These are phyloP conservation scores for Phytopythium boreale DNA, from an alignment of 352 stramenopile genomes.

Conservation along the genomic window DNA sequence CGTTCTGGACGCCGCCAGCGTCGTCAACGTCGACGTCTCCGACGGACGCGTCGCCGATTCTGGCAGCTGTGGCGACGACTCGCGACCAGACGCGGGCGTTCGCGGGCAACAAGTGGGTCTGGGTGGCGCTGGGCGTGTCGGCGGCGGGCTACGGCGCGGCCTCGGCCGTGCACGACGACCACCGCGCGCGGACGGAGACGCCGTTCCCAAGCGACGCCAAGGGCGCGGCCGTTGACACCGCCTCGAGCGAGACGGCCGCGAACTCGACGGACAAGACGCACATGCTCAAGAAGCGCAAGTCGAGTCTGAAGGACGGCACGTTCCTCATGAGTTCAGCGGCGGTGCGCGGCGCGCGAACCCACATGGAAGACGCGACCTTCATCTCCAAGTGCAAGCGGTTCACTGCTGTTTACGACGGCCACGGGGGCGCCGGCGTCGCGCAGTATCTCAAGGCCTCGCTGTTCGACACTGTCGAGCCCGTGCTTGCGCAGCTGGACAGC, in stretches of 20 bases:
- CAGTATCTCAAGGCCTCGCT: constrained; percentile 63
- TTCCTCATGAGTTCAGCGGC: constrained; percentile 61
- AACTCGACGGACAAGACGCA: neutral
- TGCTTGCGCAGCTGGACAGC: constrained; percentile 43
- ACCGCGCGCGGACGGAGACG: constrained; percentile 5
- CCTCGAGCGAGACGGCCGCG: neutral
- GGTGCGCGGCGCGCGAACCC: constrained; percentile 65
- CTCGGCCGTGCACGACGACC: constrained; percentile 5
- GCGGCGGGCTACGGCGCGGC: constrained; percentile 13
- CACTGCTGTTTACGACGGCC: constrained; percentile 79
- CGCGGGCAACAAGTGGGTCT: constrained; percentile 7
- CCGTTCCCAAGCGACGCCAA: neutral
- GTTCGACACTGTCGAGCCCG: constrained; percentile 48
- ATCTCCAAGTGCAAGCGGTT: constrained; percentile 82
- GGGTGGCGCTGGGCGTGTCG: constrained; percentile 16
- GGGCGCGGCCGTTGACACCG: neutral
- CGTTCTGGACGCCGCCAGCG: constrained; percentile 5
- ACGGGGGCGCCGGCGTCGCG: constrained; percentile 67
- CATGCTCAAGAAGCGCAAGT: constrained; percentile 39
- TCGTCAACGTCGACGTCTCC: neutral
- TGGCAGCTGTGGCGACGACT: constrained; percentile 3
- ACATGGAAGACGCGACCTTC: constrained; percentile 85
- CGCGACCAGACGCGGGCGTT: neutral
- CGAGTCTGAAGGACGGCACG: constrained; percentile 35
- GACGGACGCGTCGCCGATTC: constrained; percentile 4